Evolutionary conservation across 768 basidiomycete genomes (phyloP).

Genomic region (Lentinula detonsa): DNA sequence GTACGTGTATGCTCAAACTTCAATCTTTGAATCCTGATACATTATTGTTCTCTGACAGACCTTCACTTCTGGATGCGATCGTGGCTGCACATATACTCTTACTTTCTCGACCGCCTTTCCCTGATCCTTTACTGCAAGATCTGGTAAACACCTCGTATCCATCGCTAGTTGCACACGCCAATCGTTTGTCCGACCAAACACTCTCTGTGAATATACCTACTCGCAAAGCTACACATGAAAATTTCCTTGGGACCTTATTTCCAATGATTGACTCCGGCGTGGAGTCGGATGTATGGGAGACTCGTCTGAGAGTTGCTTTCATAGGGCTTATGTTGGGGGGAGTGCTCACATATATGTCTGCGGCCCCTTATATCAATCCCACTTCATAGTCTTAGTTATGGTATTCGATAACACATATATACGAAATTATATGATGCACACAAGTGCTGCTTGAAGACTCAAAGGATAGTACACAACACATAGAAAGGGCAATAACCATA

Average conservation of each 20-base stretch:
- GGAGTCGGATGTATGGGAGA: conserved; percentile 1
- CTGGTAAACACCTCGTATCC: conserved; percentile 54
- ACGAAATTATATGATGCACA: conserved; percentile 32
- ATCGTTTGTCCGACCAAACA: conserved; percentile 30
- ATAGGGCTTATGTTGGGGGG: conserved; percentile 3
- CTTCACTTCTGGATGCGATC: conserved; percentile 56
- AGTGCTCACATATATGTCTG: neutral
- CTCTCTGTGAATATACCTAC: neutral
- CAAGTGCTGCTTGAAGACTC: conserved; percentile 63
- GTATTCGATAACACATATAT: neutral
- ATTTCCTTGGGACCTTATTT: conserved; percentile 6
- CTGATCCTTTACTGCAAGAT: conserved; percentile 51
- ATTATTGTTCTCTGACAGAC: conserved; percentile 29
- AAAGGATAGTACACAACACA: conserved; percentile 77
- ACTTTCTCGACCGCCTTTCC: conserved; percentile 51
- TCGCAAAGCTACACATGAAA: neutral
- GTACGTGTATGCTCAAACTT: conserved; percentile 23
- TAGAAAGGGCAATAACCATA: conserved; percentile 81
- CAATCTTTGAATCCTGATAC: neutral
- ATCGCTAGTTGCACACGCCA: conserved; percentile 51
- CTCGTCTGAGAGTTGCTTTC: neutral
- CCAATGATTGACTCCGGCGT: neutral
- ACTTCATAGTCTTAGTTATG: too few relatives aligned
- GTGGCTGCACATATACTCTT: conserved; percentile 67
- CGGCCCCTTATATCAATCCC: neutral